Evolutionary conservation across 352 stramenopile genomes (phyloP).

Genomic region (Phytopythium oedochilum): DNA sequence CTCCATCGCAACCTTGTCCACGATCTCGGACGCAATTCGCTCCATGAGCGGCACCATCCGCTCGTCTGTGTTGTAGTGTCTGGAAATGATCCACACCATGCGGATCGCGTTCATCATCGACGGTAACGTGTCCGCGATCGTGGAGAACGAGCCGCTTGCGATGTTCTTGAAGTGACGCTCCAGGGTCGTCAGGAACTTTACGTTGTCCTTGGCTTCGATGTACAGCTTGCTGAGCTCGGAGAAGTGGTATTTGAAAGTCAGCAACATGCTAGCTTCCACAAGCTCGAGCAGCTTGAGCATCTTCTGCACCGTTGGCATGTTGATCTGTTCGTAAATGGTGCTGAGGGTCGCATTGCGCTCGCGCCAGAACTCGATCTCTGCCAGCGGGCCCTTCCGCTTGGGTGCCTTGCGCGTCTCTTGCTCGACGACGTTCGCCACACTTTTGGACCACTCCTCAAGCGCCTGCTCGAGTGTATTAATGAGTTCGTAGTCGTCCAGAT

Average conservation of each 20-base stretch:
- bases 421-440: slow-evolving; percentile 87
- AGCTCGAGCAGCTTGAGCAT: slow-evolving; percentile 93
- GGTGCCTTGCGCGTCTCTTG: slow-evolving; percentile 85
- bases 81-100: slow-evolving; percentile 97
- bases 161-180: slow-evolving; percentile 97
- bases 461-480: slow-evolving; percentile 88
- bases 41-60: slow-evolving; percentile 96
- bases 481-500: slow-evolving; percentile 83
- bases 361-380: slow-evolving; percentile 96
- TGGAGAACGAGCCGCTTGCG: slow-evolving; percentile 82
- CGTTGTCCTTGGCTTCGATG: slow-evolving; percentile 95
- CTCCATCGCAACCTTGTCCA: slow-evolving; percentile 88
- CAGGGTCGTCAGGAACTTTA: slow-evolving; percentile 95
- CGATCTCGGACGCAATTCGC: slow-evolving; percentile 92
- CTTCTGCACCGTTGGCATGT: slow-evolving; percentile 92
- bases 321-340: slow-evolving; percentile 96
- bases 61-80: slow-evolving; percentile 97
- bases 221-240: slow-evolving; percentile 93
- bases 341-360: slow-evolving; percentile 92
- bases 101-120: slow-evolving; percentile 96
- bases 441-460: slow-evolving; percentile 92
- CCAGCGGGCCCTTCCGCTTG: slow-evolving; percentile 88
- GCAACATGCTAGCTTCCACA: slow-evolving; percentile 87
- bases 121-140: slow-evolving; percentile 91
- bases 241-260: slow-evolving; percentile 94